phyloP scores from a whole-genome alignment of 2,329 filamentous ascomycete species.

The Cladosporium sp. region DNA sequence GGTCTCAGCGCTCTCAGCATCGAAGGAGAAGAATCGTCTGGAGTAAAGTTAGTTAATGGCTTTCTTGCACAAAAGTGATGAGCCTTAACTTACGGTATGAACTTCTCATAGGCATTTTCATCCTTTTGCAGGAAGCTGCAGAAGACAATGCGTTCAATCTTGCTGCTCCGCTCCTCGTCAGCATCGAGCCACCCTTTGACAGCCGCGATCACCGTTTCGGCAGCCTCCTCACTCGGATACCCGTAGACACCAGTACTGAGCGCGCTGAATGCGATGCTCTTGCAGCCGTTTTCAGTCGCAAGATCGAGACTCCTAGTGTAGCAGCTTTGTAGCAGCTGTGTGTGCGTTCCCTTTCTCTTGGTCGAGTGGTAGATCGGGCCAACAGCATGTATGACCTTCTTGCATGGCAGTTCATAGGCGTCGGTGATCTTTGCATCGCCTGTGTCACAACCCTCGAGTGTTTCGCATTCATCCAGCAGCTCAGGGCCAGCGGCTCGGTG shows the following conservation, averaged over 20 bases:
- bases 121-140: constrained; percentile 82
- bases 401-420: constrained; percentile 73
- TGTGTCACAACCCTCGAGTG: constrained; percentile 70
- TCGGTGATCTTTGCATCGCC: constrained; percentile 81
- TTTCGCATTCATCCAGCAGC: constrained; percentile 70
- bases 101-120: constrained; percentile 66
- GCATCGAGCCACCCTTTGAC: constrained; percentile 57
- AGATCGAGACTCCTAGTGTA: constrained; percentile 72
- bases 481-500: constrained; percentile 74
- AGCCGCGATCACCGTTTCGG: constrained; percentile 66
- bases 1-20: constrained; percentile 20
- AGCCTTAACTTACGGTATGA: constrained; percentile 67
- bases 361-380: constrained; percentile 70
- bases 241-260: constrained; percentile 90
- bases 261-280: constrained; percentile 76
- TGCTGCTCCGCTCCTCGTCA: constrained; percentile 41
- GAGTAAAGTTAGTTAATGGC: background rate
- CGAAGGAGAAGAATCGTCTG: constrained; percentile 41
- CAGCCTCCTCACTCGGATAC: constrained; percentile 75
- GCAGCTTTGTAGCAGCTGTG: constrained; percentile 57
- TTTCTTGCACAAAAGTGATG: background rate
- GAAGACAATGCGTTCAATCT: constrained; percentile 75
- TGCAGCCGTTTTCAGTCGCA: constrained; percentile 66
- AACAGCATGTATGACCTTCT: constrained; percentile 84
- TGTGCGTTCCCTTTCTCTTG: constrained; percentile 41